Conservation (phyloP, 78 protist species). For the Chrysochromulina parva region DNA sequence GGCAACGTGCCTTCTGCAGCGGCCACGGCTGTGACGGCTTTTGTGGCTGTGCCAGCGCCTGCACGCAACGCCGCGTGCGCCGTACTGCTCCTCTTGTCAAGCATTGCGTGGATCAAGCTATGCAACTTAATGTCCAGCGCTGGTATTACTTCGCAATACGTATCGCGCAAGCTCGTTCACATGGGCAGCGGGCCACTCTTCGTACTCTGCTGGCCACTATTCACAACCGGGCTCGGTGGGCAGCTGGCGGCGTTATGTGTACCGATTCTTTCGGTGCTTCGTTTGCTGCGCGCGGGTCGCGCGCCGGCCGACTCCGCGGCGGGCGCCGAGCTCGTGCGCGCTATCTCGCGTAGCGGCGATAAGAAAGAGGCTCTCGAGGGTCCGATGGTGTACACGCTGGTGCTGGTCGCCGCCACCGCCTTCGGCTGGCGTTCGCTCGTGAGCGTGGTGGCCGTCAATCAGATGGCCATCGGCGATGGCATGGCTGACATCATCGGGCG, state of each 20-base stretch:
- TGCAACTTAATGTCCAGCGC: too few species aligned
- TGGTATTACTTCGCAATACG: too few species aligned
- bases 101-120: neutral
- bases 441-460: neutral
- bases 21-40: too few species aligned
- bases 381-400: neutral
- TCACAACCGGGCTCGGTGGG: neutral
- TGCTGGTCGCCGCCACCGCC: neutral
- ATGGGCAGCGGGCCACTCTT: neutral
- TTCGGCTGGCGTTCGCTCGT: neutral
- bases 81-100: neutral
- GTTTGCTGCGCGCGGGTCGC: neutral
- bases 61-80: neutral
- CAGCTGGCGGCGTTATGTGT: neutral
- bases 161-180: neutral
- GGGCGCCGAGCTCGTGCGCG: neutral
- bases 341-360: neutral
- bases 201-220: neutral
- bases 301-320: neutral
- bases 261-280: neutral
- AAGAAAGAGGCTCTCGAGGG: neutral
- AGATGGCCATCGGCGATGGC: constrained; percentile 28
- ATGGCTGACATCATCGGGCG: constrained; percentile 12
- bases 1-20: too few species aligned
- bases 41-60: neutral